Percentiles rank a stretch among this genome's conserved stretches.
Evolutionary conservation across 768 basidiomycete species (phyloP).

Genomic region (Podaxis carcinomalis): DNA sequence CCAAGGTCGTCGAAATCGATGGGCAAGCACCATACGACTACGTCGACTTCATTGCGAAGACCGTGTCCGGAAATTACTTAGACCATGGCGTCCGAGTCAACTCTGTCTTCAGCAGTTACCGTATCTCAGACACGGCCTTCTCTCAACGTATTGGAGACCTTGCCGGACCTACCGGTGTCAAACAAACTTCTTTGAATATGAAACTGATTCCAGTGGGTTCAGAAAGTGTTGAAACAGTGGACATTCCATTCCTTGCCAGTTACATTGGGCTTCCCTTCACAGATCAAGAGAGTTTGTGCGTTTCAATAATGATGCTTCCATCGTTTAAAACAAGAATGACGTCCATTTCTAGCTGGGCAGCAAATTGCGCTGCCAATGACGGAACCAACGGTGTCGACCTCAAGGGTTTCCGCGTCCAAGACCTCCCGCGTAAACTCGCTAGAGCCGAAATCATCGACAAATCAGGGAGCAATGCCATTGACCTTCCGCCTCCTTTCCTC

Average conservation of each 20-base stretch:
- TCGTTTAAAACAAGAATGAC: neutral
- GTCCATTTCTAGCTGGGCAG: slow-evolving; percentile 42
- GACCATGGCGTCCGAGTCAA: slow-evolving; percentile 63
- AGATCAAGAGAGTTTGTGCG: slow-evolving; percentile 48
- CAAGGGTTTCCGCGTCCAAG: slow-evolving; percentile 13
- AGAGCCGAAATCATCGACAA: slow-evolving; percentile 41
- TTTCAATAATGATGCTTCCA: slow-evolving; percentile 2
- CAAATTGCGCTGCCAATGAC: slow-evolving; percentile 50
- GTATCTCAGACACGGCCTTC: slow-evolving; percentile 39
- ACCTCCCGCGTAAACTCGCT: slow-evolving; percentile 21
- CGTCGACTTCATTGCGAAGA: slow-evolving; percentile 51
- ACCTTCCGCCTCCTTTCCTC: slow-evolving; percentile 41
- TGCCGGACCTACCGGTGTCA: slow-evolving; percentile 49
- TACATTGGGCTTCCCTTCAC: slow-evolving; percentile 46
- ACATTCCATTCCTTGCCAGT: slow-evolving; percentile 47
- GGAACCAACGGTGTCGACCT: slow-evolving; percentile 50
- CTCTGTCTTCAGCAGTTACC: slow-evolving; percentile 57
- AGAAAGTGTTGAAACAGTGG: slow-evolving; percentile 43
- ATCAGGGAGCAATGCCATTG: slow-evolving; percentile 33
- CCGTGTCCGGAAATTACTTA: slow-evolving; percentile 59
- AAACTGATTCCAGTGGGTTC: slow-evolving; percentile 41
- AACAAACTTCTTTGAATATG: slow-evolving; percentile 42
- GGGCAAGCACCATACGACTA: slow-evolving; percentile 51
- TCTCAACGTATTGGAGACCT: slow-evolving; percentile 57
- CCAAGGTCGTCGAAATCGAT: slow-evolving; percentile 49